Base-by-base conservation (phyloP, 2,329 filamentous ascomycete species). In the Teratosphaeriaceae sp. region DNA sequence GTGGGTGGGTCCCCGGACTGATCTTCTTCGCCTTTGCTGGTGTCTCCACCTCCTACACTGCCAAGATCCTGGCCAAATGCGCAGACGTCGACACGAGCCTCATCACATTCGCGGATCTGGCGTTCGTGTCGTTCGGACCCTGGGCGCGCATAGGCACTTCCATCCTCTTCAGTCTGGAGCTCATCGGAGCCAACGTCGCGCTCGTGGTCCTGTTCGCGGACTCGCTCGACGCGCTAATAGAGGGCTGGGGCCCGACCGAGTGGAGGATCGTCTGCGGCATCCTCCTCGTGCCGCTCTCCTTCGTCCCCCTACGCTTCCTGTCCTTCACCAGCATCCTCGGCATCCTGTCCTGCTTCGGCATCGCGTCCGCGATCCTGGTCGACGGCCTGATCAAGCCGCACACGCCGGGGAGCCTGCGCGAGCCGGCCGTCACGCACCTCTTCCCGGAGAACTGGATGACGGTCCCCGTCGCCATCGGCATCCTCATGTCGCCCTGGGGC, bases 151-250 rank as follows among this genome's bases (percentile, higher is more conserved):
- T 95, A 24, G 76, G 84, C 22, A 90, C 87, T 6, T 94, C 88
- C 48, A 71, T 94, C 1, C 72, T 97, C 13, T 97, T 97, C 67
- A 88, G 82, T 9, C 63, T 97, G 33, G 90, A 97, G 64, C 74
- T 97, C 20, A 66, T 95, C 23, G 89, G 85, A 6, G 86, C 88
- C 18, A 94, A 87, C 59, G 89, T 97, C 22, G 90, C 90, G 2
- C 74, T 95, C 3, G 78, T 94, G 23, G 86, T 95, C 16, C 76
- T 96, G n/a, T 97, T 97, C 63, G 86, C 87, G n/a, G 92, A 97
- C 66, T 94, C 86, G 34, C 74, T 97, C 54, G 72, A 86, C 55
- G 76, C 86, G 12, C 68, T 97, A 16, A 78, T 96, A 39, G 85
- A 88, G 0, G 80, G 77, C 0, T 67, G 85, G 49, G 79, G 76